These are phyloP conservation scores for Raddia guianensis DNA, from an alignment of 176 grass and related monocot species.

Conservation along the genomic window DNA sequence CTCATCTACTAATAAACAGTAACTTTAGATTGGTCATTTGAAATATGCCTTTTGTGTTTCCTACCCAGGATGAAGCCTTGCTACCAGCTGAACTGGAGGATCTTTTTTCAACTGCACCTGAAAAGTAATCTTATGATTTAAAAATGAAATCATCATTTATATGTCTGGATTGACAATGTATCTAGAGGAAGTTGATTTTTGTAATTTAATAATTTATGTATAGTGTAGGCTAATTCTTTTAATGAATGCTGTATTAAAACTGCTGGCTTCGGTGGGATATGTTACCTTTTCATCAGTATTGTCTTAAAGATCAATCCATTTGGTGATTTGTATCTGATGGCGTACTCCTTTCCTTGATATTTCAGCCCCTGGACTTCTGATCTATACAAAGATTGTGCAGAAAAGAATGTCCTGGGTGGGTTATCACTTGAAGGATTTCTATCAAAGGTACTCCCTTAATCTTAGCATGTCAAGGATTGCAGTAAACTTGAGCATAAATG, in stretches of 20 bases:
- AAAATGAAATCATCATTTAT: not conserved
- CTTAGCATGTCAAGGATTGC: not conserved
- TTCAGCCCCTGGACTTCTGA: constrained; percentile 79
- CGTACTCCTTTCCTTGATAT: constrained; percentile 20
- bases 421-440: constrained; percentile 95
- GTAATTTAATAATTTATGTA: not conserved
- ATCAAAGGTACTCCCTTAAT: constrained; percentile 63
- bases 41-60: constrained; percentile 29
- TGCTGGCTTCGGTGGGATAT: not conserved
- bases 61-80: constrained; percentile 75
- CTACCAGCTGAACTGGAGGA: constrained; percentile 87
- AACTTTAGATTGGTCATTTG: not conserved
- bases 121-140: constrained; percentile 61
- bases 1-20: not conserved
- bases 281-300: not conserved
- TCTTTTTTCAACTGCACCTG: constrained; percentile 91
- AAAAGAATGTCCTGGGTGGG: constrained; percentile 91
- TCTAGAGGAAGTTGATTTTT: not conserved
- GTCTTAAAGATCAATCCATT: constrained; percentile 1
- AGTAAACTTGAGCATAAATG: not conserved
- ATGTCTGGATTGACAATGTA: not conserved
- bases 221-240: not conserved
- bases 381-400: constrained; percentile 76
- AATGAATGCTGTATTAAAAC: not conserved
- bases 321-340: not conserved